phyloP scores from a whole-genome alignment of 305 asterid species.

The Ajuga reptans region DNA sequence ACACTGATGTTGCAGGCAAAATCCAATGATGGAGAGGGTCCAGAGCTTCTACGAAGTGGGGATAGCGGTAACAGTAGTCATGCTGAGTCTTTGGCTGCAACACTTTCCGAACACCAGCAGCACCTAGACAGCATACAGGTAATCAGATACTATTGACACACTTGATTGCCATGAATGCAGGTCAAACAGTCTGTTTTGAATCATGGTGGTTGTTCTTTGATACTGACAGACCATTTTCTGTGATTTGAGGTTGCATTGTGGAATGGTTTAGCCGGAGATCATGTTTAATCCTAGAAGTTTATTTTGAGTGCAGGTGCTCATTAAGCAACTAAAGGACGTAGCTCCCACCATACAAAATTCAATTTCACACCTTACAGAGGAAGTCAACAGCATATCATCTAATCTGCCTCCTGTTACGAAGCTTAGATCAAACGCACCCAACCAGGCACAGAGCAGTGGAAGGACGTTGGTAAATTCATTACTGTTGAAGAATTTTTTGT shows the following conservation, averaged over 20 bases:
- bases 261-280: conserved; percentile 18
- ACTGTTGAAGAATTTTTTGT: conserved; percentile 13
- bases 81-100: conserved; percentile 79
- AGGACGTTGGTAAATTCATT: conserved; percentile 44
- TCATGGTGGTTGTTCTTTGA: conserved; percentile 14
- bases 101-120: conserved; percentile 86
- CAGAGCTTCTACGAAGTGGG: conserved; percentile 70
- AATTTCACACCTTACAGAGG: conserved; percentile 72
- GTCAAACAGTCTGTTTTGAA: neutral
- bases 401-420: conserved; percentile 48
- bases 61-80: conserved; percentile 73
- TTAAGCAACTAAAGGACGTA: conserved; percentile 88
- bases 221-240: conserved; percentile 19
- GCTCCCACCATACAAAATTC: conserved; percentile 91
- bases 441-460: conserved; percentile 66
- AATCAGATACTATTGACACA: conserved; percentile 20
- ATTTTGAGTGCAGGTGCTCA: conserved; percentile 69
- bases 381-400: conserved; percentile 72
- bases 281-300: neutral
- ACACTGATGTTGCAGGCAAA: conserved; percentile 55
- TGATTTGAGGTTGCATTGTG: conserved; percentile 2
- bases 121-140: conserved; percentile 98
- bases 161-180: conserved; percentile 10
- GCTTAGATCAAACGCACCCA: conserved; percentile 58
- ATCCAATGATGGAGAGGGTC: conserved; percentile 92